Conservation (phyloP, 805 yeast genomes). For the Pichia exigua region DNA sequence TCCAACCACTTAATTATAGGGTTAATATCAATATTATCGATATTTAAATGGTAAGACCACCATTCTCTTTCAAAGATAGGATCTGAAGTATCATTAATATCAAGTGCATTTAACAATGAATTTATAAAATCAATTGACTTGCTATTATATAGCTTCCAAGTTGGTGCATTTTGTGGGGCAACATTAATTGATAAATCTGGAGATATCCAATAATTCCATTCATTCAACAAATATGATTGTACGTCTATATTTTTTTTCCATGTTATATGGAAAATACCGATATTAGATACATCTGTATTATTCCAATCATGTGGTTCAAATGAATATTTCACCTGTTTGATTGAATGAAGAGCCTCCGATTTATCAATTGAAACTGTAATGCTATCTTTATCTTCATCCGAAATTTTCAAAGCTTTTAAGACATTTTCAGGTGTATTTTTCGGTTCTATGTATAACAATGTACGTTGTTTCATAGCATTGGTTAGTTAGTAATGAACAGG, state of each 20-base stretch:
- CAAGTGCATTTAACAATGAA: background rate
- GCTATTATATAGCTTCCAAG: slow-evolving; percentile 17
- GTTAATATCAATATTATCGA: background rate
- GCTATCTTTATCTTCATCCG: background rate
- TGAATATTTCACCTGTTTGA: background rate
- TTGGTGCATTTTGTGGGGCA: slow-evolving; percentile 24
- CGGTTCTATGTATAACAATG: background rate
- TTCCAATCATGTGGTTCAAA: background rate
- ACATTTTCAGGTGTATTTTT: background rate
- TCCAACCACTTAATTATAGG: background rate
- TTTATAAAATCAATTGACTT: background rate
- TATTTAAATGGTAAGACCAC: slow-evolving; percentile 14
- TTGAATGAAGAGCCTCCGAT: background rate
- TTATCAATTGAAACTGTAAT: background rate
- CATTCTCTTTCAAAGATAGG: slow-evolving; percentile 22
- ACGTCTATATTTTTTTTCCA: background rate
- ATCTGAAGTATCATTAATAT: background rate
- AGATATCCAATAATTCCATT: background rate
- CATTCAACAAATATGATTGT: background rate
- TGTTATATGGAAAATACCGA: background rate
- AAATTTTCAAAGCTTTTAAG: background rate
- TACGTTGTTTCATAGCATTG: background rate
- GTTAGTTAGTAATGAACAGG: no score
- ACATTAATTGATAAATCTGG: slow-evolving; percentile 19
- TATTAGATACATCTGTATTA: background rate